A percentile compares a stretch with the other conserved stretches of the same genome.
Conservation (phyloP, 768 basidiomycete species). For the Leccinum disarticulatum region DNA sequence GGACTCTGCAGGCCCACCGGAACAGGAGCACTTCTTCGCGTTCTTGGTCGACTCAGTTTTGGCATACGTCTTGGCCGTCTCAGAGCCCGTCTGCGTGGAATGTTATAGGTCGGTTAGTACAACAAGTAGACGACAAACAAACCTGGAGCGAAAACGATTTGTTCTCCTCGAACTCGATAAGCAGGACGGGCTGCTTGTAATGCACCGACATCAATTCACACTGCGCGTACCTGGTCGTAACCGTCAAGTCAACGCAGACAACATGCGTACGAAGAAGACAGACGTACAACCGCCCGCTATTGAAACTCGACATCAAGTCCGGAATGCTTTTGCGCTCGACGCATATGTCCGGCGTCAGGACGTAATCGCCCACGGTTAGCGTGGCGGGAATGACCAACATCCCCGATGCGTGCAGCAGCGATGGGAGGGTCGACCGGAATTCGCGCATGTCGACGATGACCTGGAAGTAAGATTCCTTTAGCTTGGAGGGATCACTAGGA, state of each 20-base stretch:
- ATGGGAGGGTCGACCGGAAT: constrained; percentile 90
- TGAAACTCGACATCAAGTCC: constrained; percentile 91
- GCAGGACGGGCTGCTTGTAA: constrained; percentile 89
- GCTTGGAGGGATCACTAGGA: background rate
- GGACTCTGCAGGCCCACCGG: constrained; percentile 18
- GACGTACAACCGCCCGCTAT: constrained; percentile 87
- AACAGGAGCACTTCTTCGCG: constrained; percentile 41
- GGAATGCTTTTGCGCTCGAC: constrained; percentile 95
- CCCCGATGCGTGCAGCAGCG: constrained; percentile 79
- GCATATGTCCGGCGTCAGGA: constrained; percentile 91
- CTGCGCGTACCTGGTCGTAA: constrained; percentile 76
- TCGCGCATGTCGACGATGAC: constrained; percentile 97
- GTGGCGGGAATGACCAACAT: constrained; percentile 88
- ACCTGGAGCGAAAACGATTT: constrained; percentile 92
- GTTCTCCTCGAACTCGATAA: constrained; percentile 98
- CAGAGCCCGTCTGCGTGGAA: constrained; percentile 53
- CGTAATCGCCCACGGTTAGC: constrained; percentile 93
- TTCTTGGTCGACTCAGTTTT: constrained; percentile 60
- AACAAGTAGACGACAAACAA: constrained; percentile 14
- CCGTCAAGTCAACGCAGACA: constrained; percentile 1
- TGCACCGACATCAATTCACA: constrained; percentile 96
- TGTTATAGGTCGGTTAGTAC: background rate
- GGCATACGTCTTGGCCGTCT: constrained; percentile 61
- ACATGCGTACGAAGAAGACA: background rate
- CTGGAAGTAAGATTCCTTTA: constrained; percentile 39